phyloP scores from a whole-genome alignment of 768 basidiomycete genomes.

The Lentinula edodes region DNA sequence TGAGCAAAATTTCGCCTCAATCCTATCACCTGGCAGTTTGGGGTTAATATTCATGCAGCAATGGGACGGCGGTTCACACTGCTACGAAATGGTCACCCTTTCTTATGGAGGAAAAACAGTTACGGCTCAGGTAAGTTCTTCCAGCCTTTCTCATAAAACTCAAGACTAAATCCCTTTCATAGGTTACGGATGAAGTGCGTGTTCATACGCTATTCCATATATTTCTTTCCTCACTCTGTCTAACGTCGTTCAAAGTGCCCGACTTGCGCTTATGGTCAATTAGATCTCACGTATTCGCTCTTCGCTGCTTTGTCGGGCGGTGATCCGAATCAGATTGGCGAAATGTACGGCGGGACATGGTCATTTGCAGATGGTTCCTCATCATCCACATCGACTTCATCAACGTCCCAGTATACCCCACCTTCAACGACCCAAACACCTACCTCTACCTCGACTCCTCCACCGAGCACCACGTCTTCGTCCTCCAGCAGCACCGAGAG shows the following conservation, averaged over 20 bases:
- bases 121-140: background rate
- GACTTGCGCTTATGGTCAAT: slow-evolving; percentile 30
- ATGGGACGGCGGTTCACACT: slow-evolving; percentile 34
- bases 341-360: slow-evolving; percentile 34
- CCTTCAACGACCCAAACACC: slow-evolving; percentile 2
- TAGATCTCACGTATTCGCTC: slow-evolving; percentile 44
- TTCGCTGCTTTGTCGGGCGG: slow-evolving; percentile 33
- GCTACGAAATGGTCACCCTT: slow-evolving; percentile 41
- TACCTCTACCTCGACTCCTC: background rate
- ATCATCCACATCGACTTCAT: slow-evolving; percentile 4
- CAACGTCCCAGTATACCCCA: slow-evolving; percentile 3
- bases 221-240: background rate
- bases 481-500: slow-evolving; percentile 5
- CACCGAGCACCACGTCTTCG: slow-evolving; percentile 9
- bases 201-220: background rate
- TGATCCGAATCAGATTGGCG: slow-evolving; percentile 19
- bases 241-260: slow-evolving; percentile 26
- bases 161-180: slow-evolving; percentile 10
- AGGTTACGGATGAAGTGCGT: slow-evolving; percentile 31
- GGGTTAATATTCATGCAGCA: slow-evolving; percentile 20
- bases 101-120: slow-evolving; percentile 26
- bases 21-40: background rate
- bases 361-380: slow-evolving; percentile 18
- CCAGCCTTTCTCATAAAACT: background rate
- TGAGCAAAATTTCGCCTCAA: background rate